A percentile compares a stretch with the other conserved stretches of the same genome.
phyloP scores from a whole-genome alignment of 2,329 filamentous ascomycete genomes.

The Myrmaecium sp. region DNA sequence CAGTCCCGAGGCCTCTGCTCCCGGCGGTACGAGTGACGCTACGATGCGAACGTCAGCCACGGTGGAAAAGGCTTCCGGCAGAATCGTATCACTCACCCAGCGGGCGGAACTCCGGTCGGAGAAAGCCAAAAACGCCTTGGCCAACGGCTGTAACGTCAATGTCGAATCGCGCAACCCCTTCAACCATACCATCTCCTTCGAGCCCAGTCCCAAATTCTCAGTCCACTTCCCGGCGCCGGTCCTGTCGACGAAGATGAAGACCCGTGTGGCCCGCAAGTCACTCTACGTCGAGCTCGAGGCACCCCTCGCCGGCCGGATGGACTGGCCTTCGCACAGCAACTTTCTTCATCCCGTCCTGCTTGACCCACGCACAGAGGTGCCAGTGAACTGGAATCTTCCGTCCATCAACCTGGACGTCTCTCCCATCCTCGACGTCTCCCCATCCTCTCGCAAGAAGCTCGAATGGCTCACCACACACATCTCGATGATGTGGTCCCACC shows the following conservation, averaged over 20 bases:
- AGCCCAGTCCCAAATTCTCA: slow-evolving; percentile 5
- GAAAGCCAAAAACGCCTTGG: no score
- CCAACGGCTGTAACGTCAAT: no score
- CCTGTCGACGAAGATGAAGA: slow-evolving; percentile 7
- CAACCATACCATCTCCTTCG: no score
- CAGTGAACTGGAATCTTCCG: slow-evolving; percentile 10
- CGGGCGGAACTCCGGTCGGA: no score
- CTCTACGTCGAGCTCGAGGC: slow-evolving; percentile 16
- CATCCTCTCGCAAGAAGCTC: slow-evolving; percentile 2
- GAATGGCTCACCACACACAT: slow-evolving; percentile 8
- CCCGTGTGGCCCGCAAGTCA: slow-evolving; percentile 14
- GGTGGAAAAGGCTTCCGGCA: no score
- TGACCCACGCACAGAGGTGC: slow-evolving; percentile 1
- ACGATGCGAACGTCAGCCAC: no score
- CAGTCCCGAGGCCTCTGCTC: no score
- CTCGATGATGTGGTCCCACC: slow-evolving; percentile 8
- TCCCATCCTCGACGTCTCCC: slow-evolving; percentile 8
- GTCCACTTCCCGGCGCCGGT: slow-evolving; percentile 12
- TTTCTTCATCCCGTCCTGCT: slow-evolving; percentile 7
- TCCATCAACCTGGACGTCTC: slow-evolving; percentile 9
- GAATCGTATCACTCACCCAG: no score
- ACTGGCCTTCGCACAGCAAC: slow-evolving; percentile 5
- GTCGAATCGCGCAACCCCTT: no score
- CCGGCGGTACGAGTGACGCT: no score
- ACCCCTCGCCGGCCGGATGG: slow-evolving; percentile 5